Evolutionary conservation across 2,329 filamentous ascomycete genomes (phyloP), one percentile per base, ranked within the genome.

Genomic region (Colletotrichum sublineola): DNA sequence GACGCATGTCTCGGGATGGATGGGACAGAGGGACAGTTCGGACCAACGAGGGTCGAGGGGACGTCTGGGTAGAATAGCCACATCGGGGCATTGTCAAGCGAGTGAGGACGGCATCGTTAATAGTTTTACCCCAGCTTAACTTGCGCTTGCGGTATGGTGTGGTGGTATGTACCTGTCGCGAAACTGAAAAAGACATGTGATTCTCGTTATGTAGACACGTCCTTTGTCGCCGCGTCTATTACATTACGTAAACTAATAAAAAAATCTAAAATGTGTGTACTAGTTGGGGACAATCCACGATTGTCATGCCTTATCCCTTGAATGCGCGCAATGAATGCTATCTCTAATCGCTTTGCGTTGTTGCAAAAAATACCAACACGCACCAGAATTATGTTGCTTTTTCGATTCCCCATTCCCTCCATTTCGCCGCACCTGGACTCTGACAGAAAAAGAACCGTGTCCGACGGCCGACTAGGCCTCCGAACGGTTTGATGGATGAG

Each of bases 171-270:
- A 29, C 24, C 46, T 12, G 12, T 29, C 24, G 18, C 14, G 24
- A 12, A 52, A 31, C 14, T 18, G 24, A 31, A 18, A 29, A 6
- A 8, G 20, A 5, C 8, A 14, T 12, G 11, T 44, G 14, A 15
- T 24, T 38, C n/a, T 42, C 8, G 14, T n/a, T 12, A 1, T 44
- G 14, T 20, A 60, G 29, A 56, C 11, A 11, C 11, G n/a, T 9
- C 29, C 18, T 46, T 53, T 58, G 20, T 44, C 24, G 44, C 44
- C 33, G 52, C 52, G 40, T 60, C 67, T 60, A 69, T 69, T 69
- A 69, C 20, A 69, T 69, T 69, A 69, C 52, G 52, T 69, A 65
- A 57, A 50, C 40, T 63, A 63, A 24, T 24, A 52, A 42, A 63
- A 57, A 24, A 38, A 7, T 69, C 67, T 65, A 65, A 24, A 1